phyloP scores from a whole-genome alignment of 129 eudicot genomes.

The Flaveria bidentis region DNA sequence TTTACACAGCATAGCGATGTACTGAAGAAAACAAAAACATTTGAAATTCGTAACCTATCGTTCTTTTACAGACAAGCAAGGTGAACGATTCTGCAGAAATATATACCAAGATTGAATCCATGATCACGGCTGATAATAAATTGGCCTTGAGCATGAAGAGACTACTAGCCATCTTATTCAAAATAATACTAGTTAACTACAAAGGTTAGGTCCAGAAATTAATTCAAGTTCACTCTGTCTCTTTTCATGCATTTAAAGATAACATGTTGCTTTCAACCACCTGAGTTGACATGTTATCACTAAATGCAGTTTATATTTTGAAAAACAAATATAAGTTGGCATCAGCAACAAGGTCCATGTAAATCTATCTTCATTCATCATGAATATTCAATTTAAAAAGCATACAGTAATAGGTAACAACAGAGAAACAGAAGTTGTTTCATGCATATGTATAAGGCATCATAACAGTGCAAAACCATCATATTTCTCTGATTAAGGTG shows the following conservation, averaged over 20 bases:
- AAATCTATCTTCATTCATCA: too few species aligned
- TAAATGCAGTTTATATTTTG: neutral
- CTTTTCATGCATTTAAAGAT: neutral
- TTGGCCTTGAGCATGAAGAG: constrained; percentile 6
- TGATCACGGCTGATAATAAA: neutral
- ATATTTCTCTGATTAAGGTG: constrained; percentile 5
- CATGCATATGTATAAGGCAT: neutral
- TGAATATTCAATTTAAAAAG: constrained; percentile 1
- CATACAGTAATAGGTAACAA: neutral
- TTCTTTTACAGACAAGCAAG: constrained; percentile 10
- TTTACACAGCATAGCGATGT: neutral
- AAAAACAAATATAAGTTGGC: neutral
- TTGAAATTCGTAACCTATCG: constrained; percentile 11
- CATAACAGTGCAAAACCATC: constrained; percentile 21
- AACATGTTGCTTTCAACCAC: neutral
- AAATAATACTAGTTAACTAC: constrained; percentile 1
- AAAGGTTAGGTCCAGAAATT: constrained; percentile 5
- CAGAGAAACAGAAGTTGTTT: too few species aligned
- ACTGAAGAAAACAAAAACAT: constrained; percentile 13
- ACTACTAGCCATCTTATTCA: neutral
- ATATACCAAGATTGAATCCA: neutral
- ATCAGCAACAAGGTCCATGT: neutral
- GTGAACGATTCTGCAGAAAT: neutral
- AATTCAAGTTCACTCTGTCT: constrained; percentile 7
- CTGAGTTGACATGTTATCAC: neutral